phyloP scores from a whole-genome alignment of 352 stramenopile species.

The Pythium insidiosum region DNA sequence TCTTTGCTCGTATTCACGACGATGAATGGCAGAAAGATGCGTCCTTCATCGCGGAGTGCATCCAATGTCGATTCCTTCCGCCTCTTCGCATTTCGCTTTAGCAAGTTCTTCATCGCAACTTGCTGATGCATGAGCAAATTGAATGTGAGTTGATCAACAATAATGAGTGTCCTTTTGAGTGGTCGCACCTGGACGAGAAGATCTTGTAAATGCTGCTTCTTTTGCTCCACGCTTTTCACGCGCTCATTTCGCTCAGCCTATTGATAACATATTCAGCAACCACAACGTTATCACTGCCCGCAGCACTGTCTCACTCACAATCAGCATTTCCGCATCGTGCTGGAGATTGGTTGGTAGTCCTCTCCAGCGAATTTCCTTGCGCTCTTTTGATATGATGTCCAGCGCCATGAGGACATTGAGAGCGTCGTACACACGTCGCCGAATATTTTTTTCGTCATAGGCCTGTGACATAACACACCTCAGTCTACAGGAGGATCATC shows the following conservation, averaged over 20 bases:
- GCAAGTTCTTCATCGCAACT: constrained; percentile 92
- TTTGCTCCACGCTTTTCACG: constrained; percentile 77
- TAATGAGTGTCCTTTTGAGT: background rate
- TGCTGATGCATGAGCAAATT: too few species aligned
- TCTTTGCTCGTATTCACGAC: constrained; percentile 93
- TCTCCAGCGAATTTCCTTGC: constrained; percentile 89
- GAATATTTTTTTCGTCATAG: constrained; percentile 96
- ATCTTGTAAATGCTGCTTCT: constrained; percentile 89
- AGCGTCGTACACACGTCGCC: constrained; percentile 94
- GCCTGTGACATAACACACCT: constrained; percentile 20
- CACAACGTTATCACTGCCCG: too few species aligned
- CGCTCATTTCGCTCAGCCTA: constrained; percentile 70
- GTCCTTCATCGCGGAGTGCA: constrained; percentile 52
- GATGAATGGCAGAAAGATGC: constrained; percentile 96
- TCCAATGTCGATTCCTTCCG: constrained; percentile 37
- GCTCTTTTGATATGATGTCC: constrained; percentile 97
- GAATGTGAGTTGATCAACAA: too few species aligned
- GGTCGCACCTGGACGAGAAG: constrained; percentile 76
- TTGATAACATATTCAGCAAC: background rate
- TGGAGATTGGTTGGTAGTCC: constrained; percentile 72
- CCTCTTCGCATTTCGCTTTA: constrained; percentile 80
- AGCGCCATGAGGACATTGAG: constrained; percentile 98
- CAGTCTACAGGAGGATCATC: background rate
- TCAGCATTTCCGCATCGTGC: constrained; percentile 83
- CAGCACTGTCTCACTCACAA: constrained; percentile 36